A percentile compares a stretch with the other conserved stretches of the same genome.
Evolutionary conservation across 1,284 basidiomycete genomes (phyloP).

Genomic region (Microbotryum silenes-acaulis): DNA sequence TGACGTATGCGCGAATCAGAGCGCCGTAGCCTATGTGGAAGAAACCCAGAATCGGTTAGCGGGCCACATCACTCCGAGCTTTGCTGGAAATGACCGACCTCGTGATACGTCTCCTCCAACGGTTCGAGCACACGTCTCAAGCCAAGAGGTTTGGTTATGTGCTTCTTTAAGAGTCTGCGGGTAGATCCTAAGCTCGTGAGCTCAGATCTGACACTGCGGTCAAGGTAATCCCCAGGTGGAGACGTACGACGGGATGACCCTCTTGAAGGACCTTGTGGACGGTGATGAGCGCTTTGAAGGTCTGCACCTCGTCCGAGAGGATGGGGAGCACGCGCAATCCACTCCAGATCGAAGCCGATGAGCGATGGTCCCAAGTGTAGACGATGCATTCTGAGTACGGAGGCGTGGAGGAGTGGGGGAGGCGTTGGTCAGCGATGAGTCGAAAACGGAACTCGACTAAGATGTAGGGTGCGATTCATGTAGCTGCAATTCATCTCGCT

Average conservation of each 20-base stretch:
- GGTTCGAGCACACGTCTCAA: constrained; percentile 87
- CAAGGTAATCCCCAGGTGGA: too few relatives aligned
- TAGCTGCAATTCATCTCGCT: too few relatives aligned
- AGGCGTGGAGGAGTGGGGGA: constrained; percentile 1
- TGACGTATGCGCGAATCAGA: constrained; percentile 86
- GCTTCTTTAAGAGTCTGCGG: constrained; percentile 83
- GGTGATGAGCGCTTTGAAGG: constrained; percentile 90
- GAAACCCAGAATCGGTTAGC: background rate
- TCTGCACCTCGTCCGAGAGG: constrained; percentile 87
- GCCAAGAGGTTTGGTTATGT: constrained; percentile 90
- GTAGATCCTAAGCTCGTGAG: background rate
- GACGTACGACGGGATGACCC: constrained; percentile 78
- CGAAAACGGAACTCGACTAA: too few relatives aligned
- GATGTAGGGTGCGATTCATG: too few relatives aligned
- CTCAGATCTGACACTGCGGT: background rate
- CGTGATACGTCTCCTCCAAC: constrained; percentile 68
- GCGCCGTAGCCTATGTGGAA: constrained; percentile 66
- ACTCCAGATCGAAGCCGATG: constrained; percentile 94
- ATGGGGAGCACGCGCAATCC: constrained; percentile 90
- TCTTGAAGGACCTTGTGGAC: constrained; percentile 95
- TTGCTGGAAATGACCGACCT: constrained; percentile 48
- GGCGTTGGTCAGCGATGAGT: background rate
- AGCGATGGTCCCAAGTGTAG: constrained; percentile 96
- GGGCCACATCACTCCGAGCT: background rate
- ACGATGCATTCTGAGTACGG: constrained; percentile 73